Evolutionary conservation across 768 basidiomycete species (phyloP), one percentile per base, ranked within the genome.

Genomic region (Termitomyces heimii): DNA sequence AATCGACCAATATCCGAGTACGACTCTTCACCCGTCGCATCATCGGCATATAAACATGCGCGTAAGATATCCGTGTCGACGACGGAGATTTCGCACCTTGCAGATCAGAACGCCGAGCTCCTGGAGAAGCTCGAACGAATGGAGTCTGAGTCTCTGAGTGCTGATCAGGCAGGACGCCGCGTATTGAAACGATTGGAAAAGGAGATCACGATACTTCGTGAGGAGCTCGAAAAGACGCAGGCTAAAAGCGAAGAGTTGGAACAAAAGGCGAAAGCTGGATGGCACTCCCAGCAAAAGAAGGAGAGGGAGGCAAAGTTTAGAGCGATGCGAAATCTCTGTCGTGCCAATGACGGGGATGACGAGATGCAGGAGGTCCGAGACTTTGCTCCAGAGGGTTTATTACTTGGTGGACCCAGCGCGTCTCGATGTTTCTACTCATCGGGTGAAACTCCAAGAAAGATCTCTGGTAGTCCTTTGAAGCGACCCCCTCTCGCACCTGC

Each of bases 61-160:
- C 77, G 79, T 35, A 77, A 81, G 50, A 78, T 88, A 44, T 84
- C 88, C 45, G 80, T 89, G 54, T 83, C 86, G 4, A 83, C 84
- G 1, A 72, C 79, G 16, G 89, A 92, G 57, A 77, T 94, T 28
- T 81, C 84, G 3, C 75, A 81, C 7, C 81, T 94, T 43, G 81
- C 88, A 0, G 88, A 91, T 65, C 91, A 94, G 71, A 94, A 94
- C 63, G 83, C 85, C 0, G 90, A 94, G 60, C 83, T 94, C 16
- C 71, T 89, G 4, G 71, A 78, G 26, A 90, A 91, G 61, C 77
- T 94, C 5, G 87, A 92, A 70, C 79, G 80, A 58, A 78, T 94
- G 10, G 88, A 94, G 67, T 69, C 77, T 1, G 91, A 93, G 58
- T 83, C 90, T 16, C 70, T 69, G 12, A 79, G 80, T 44, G 77